Evolutionary conservation across 1,284 basidiomycete genomes (phyloP), one percentile per base, ranked within the genome.

Genomic region (Trichosporon ovoides): DNA sequence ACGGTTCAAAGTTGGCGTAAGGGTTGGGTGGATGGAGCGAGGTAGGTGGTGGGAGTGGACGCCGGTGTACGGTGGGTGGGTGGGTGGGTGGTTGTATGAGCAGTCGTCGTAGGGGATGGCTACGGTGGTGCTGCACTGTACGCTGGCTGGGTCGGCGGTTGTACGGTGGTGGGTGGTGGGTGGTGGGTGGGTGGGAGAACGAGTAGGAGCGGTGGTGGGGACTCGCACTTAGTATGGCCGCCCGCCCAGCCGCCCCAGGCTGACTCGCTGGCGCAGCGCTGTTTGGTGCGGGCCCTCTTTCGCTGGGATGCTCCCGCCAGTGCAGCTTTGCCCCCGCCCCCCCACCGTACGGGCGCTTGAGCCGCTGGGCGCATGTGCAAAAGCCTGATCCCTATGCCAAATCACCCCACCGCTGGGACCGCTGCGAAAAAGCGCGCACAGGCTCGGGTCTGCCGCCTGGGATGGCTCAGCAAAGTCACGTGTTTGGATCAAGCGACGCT

Each of bases 31-130:
- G n/a, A n/a, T n/a, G n/a, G n/a, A n/a, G n/a, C n/a, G n/a, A n/a
- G n/a, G n/a, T n/a, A n/a, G 50, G 56, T 55, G 38, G 57, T 40
- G 34, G 34, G 22, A 16, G 49, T 34, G 14, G 33, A 33, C 20
- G 58, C 34, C n/a, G 53, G 51, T 56, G 53, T 40, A 48, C 57
- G 28, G 57, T 28, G 37, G 55, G 51, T 55, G 24, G 46, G 28
- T 55, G 60, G 31, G 22, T 40, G 53, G 56, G 56, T 60, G 55
- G 37, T 57, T 31, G 28, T 31, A 49, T 34, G 48, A 51, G 49
- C 19, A 36, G 48, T 18, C 19, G 18, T 19, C 20, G 40, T 19
- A 20, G 54, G 37, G 36, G 37, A n/a, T n/a, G n/a, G n/a, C n/a
- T n/a, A n/a, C n/a, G n/a, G n/a, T n/a, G n/a, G n/a, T n/a, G n/a